Conservation (phyloP, 192 early-diverging fungal species). For the Paraglomus brasilianum region DNA sequence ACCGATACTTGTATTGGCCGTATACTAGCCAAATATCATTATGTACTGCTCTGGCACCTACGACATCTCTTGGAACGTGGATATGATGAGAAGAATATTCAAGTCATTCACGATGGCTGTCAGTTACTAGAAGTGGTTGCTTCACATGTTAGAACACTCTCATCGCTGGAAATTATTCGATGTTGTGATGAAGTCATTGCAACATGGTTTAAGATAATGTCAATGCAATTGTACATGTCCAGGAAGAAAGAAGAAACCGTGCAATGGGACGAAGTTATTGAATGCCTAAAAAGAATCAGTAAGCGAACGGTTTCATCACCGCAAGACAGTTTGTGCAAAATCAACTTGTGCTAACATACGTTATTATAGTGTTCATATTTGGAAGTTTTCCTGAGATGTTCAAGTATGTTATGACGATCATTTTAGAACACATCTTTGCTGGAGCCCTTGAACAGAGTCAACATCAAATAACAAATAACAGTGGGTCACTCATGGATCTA, state of each 20-base stretch:
- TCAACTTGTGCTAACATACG: neutral
- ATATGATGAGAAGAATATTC: too few relatives aligned
- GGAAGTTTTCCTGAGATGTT: neutral
- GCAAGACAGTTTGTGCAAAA: too few relatives aligned
- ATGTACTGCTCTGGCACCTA: too few relatives aligned
- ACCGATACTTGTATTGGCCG: too few relatives aligned
- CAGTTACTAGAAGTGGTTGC: conserved; percentile 3
- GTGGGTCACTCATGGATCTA: too few relatives aligned
- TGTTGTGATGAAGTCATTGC: conserved; percentile 10
- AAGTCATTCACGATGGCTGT: conserved; percentile 6
- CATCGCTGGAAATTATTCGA: neutral
- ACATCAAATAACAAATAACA: too few relatives aligned
- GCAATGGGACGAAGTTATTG: conserved; percentile 4
- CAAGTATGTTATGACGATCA: neutral
- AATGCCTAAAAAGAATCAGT: conserved; percentile 6
- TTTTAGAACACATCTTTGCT: neutral
- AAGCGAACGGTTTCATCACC: too few relatives aligned
- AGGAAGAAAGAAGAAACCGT: neutral
- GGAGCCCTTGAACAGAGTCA: conserved; percentile 16
- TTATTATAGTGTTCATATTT: neutral
- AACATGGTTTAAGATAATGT: neutral
- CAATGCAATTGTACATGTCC: neutral
- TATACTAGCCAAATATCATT: too few relatives aligned
- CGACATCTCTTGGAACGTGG: too few relatives aligned
- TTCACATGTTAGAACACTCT: neutral